phyloP scores from a whole-genome alignment of 2,329 filamentous ascomycete genomes.

The Aspergillus neotritici region DNA sequence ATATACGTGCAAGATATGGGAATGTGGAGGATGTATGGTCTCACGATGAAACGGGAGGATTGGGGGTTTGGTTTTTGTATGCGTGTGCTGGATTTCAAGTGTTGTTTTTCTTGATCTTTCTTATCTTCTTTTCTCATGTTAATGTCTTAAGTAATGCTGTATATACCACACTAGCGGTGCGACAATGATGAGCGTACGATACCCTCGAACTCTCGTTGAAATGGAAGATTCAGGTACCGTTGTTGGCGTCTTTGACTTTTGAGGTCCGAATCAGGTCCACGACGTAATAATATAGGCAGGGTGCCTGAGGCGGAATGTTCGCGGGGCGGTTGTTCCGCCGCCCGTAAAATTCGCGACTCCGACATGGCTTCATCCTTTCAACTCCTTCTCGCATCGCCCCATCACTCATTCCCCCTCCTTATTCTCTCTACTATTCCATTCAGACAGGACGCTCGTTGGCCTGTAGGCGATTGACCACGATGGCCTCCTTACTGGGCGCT shows the following conservation, averaged over 20 bases:
- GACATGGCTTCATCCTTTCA: background rate
- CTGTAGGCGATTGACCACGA: constrained; percentile 10
- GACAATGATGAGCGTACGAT: constrained; percentile 37
- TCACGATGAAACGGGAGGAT: constrained; percentile 1
- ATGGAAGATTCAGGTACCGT: background rate
- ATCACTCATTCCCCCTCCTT: background rate
- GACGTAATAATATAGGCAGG: too few species aligned
- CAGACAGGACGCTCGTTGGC: background rate
- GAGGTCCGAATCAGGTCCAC: too few species aligned
- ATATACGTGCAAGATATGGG: too few species aligned
- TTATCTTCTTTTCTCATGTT: constrained; percentile 13
- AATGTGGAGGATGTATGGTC: background rate
- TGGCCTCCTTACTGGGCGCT: constrained; percentile 42
- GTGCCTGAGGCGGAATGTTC: constrained; percentile 13
- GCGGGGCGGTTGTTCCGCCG: constrained; percentile 18
- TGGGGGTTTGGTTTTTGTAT: constrained; percentile 12
- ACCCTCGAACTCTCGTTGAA: constrained; percentile 14
- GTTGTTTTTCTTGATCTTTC: constrained; percentile 12
- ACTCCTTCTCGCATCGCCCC: constrained; percentile 5
- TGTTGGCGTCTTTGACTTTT: too few species aligned
- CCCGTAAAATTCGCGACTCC: constrained; percentile 29
- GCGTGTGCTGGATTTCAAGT: constrained; percentile 1
- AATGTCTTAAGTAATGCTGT: constrained; percentile 28
- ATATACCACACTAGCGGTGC: constrained; percentile 35
- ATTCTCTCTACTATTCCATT: background rate